These are phyloP conservation scores for Scedosporium minutisporum DNA, from an alignment of 2,329 filamentous ascomycete genomes.

Conservation along the genomic window DNA sequence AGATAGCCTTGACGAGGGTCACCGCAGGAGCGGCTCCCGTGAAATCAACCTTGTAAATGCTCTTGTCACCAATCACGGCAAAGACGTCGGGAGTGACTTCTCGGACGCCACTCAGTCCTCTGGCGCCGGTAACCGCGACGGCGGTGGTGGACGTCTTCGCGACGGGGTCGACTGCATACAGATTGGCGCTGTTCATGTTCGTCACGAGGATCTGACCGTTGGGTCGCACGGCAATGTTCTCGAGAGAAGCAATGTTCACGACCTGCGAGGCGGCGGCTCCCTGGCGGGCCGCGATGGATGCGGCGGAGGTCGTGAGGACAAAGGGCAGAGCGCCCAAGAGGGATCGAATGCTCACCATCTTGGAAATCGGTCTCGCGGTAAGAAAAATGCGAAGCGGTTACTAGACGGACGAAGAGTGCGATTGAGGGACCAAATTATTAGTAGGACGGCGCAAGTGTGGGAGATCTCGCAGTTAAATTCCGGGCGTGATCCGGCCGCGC, in stretches of 20 bases:
- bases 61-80: conserved; percentile 5
- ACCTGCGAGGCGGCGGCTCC: conserved; percentile 2
- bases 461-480: neutral
- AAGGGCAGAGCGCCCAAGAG: neutral
- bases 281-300: neutral
- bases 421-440: neutral
- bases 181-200: conserved; percentile 4
- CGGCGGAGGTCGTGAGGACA: neutral
- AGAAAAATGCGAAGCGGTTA: neutral
- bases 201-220: conserved; percentile 8
- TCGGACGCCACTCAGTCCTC: conserved; percentile 1
- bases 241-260: conserved; percentile 4
- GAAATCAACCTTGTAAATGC: conserved; percentile 6
- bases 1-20: neutral
- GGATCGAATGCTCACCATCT: neutral
- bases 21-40: conserved; percentile 1
- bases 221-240: conserved; percentile 7
- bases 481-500: neutral
- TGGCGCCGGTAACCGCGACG: conserved; percentile 1
- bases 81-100: conserved; percentile 8
- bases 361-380: neutral
- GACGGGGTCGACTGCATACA: conserved; percentile 4
- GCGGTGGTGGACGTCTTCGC: neutral
- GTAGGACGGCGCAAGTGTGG: neutral
- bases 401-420: neutral